Conservation (phyloP, 1,139 yeast genomes). For the Geotrichum citri-aurantii region DNA sequence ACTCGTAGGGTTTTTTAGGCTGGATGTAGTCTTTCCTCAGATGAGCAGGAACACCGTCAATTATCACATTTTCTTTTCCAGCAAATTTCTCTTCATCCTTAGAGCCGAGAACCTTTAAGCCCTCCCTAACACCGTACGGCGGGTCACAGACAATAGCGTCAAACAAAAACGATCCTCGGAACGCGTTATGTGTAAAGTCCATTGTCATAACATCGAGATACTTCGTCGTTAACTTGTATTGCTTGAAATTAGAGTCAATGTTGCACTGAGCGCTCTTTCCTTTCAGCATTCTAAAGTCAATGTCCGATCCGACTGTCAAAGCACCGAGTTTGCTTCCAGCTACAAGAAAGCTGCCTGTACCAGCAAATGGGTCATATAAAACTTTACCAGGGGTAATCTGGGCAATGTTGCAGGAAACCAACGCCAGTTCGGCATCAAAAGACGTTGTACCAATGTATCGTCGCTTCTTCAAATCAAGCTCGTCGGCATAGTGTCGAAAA, state of each 20-base stretch:
- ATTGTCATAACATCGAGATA: conserved; percentile 77
- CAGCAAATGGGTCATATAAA: conserved; percentile 92
- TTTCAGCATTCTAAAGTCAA: conserved; percentile 74
- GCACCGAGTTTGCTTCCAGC: conserved; percentile 89
- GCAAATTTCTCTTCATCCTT: conserved; percentile 53
- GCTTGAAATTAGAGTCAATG: conserved; percentile 63
- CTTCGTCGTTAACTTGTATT: conserved; percentile 54
- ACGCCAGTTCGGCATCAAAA: conserved; percentile 72
- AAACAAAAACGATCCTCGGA: conserved; percentile 55
- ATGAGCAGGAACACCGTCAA: conserved; percentile 75
- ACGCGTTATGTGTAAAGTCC: conserved; percentile 91
- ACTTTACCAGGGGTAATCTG: conserved; percentile 61
- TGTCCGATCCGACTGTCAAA: conserved; percentile 78
- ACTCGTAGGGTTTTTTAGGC: conserved; percentile 85
- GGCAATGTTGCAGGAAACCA: conserved; percentile 81
- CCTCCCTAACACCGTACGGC: conserved; percentile 96
- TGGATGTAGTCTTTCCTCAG: conserved; percentile 79
- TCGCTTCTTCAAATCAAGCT: conserved; percentile 74
- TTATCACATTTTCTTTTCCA: conserved; percentile 64
- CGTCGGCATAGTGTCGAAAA: conserved; percentile 67
- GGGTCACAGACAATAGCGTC: conserved; percentile 94
- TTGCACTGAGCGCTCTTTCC: conserved; percentile 56
- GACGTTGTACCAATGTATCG: conserved; percentile 93
- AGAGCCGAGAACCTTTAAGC: conserved; percentile 88
- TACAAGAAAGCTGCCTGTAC: conserved; percentile 90